Evolutionary conservation across 2,329 filamentous ascomycete genomes (phyloP), one percentile per base, ranked within the genome.

Genomic region (Grosmannia serpens): DNA sequence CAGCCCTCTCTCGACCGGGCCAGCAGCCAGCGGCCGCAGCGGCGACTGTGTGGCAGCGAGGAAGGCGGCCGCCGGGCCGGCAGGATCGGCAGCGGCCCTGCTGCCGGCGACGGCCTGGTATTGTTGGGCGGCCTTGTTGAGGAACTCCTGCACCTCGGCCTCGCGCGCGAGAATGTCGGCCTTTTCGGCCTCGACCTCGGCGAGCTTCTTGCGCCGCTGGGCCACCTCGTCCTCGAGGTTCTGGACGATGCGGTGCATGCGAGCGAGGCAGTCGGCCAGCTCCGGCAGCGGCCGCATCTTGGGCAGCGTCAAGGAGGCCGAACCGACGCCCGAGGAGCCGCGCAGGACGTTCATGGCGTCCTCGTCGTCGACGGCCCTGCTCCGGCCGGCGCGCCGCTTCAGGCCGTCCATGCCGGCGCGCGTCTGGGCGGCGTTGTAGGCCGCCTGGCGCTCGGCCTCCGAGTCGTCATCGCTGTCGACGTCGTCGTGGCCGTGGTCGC

Each of bases 341-440:
- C 69, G 24, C 76, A 69, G 51, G 20, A 22, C 20, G 15, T 27
- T 31, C 26, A 31, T 31, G 5, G 26, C 51, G 51, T 53, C 51
- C 6, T 22, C 51, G 4, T 46, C 53, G 29, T 69, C 68, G 47
- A 68, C 66, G 44, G 67, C 69, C 15, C 65, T 59, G 2, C 74
- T 69, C 8, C 69, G 61, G 29, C 72, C 71, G 57, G 73, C 73
- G 44, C 74, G 75, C 65, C 77, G 78, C 66, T 76, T 78, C 26
- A 87, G 67, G 0, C 85, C 87, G 65, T 92, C 91, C 74, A 94
- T 87, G n/a, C 90, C 92, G 4, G 89, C 88, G 24, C 87, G 82
- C 10, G 89, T 91, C 73, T 97, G 92, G 5, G 89, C 86, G 13
- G 85, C 83, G 70, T 96, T 91, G 72, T 95, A 97, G 0, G 89